phyloP scores from a whole-genome alignment of 352 stramenopile species.

The Aphanomyces invadans region DNA sequence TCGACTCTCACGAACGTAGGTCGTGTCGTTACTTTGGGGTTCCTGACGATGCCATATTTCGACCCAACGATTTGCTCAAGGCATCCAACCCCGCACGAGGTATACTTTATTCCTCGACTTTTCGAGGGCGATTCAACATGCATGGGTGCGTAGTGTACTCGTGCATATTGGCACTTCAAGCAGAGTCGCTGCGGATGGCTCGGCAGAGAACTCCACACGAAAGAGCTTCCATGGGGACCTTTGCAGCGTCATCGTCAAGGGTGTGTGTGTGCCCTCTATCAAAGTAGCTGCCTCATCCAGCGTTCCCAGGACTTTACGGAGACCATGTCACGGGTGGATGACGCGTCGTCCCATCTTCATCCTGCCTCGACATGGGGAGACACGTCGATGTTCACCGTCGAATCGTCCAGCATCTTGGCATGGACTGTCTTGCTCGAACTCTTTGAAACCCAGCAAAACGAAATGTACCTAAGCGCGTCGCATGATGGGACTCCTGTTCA shows the following conservation, averaged over 20 bases:
- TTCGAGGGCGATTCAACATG: background rate
- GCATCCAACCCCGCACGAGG: constrained; percentile 56
- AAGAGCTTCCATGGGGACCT: constrained; percentile 46
- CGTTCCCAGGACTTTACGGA: background rate
- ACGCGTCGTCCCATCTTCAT: background rate
- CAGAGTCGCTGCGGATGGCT: constrained; percentile 59
- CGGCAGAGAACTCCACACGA: constrained; percentile 74
- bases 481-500: background rate
- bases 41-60: constrained; percentile 46
- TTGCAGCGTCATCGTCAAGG: constrained; percentile 28
- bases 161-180: constrained; percentile 70
- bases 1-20: constrained; percentile 28
- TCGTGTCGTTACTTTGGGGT: constrained; percentile 65
- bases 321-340: background rate
- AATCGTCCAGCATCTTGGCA: background rate
- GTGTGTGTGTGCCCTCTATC: constrained; percentile 16
- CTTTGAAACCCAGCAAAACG: constrained; percentile 19
- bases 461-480: background rate
- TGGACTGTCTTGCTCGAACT: constrained; percentile 5
- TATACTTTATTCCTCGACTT: constrained; percentile 23
- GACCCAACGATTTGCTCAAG: constrained; percentile 63
- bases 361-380: background rate
- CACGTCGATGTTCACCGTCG: background rate
- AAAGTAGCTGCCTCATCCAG: background rate
- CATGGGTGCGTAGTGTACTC: constrained; percentile 49